phyloP scores from a whole-genome alignment of 2,329 filamentous ascomycete genomes.

The Clonostachys solani region DNA sequence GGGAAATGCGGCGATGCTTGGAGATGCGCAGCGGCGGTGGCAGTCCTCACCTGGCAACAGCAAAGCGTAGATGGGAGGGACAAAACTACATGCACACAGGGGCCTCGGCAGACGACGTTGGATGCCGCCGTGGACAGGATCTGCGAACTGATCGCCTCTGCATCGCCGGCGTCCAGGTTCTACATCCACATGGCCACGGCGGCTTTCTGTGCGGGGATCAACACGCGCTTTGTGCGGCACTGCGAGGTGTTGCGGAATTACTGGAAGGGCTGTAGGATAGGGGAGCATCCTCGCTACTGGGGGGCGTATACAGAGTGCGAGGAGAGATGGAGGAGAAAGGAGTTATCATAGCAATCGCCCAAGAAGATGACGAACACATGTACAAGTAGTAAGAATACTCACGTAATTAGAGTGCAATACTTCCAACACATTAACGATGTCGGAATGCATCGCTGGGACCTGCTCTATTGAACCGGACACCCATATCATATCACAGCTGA shows the following conservation, averaged over 20 bases:
- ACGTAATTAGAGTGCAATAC: not conserved
- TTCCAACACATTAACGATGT: not conserved
- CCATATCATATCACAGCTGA: too few species aligned
- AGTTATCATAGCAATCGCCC: conserved; percentile 4
- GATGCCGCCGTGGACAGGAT: conserved; percentile 23
- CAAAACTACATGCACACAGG: not conserved
- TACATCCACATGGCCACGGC: conserved; percentile 32
- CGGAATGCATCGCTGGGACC: not conserved
- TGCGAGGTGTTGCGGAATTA: conserved; percentile 27
- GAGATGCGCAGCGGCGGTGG: conserved; percentile 18
- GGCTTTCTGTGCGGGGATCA: conserved; percentile 28
- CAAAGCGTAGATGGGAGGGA: not conserved
- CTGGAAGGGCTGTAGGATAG: conserved; percentile 29
- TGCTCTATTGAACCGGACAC: too few species aligned
- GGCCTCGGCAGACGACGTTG: conserved; percentile 8
- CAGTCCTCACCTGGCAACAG: conserved; percentile 12
- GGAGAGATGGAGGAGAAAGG: conserved; percentile 19
- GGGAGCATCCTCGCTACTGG: conserved; percentile 28
- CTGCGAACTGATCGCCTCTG: conserved; percentile 23
- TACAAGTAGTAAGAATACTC: not conserved
- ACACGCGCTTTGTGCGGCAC: conserved; percentile 21
- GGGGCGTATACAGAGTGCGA: conserved; percentile 21
- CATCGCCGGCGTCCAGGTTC: conserved; percentile 23
- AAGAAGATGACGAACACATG: not conserved
- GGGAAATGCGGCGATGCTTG: conserved; percentile 1